Percentiles rank a stretch among this genome's conserved stretches.
These are phyloP conservation scores for Clonostachys rosea DNA, from an alignment of 2,329 filamentous ascomycete species.

Conservation along the genomic window DNA sequence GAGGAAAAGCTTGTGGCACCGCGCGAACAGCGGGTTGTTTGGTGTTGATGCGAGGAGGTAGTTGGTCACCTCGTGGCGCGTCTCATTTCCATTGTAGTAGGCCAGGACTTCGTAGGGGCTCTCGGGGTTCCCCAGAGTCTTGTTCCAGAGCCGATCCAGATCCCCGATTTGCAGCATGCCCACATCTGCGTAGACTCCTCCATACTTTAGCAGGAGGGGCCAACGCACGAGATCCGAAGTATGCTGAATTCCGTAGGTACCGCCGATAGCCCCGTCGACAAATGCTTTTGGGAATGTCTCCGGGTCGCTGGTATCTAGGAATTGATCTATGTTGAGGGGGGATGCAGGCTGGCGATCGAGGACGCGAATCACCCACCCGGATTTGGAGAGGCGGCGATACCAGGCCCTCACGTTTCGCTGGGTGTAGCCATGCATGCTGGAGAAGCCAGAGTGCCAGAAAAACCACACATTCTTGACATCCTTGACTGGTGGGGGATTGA, in stretches of 20 bases:
- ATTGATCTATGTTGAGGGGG: constrained; percentile 40
- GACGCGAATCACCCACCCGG: constrained; percentile 49
- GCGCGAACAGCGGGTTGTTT: constrained; percentile 39
- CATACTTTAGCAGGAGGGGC: constrained; percentile 50
- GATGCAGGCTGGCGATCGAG: constrained; percentile 38
- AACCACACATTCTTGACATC: constrained; percentile 52
- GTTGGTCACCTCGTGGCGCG: constrained; percentile 34
- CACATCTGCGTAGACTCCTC: constrained; percentile 54
- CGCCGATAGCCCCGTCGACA: constrained; percentile 37
- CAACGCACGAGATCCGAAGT: constrained; percentile 54
- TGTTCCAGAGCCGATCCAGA: constrained; percentile 45
- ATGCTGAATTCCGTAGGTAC: constrained; percentile 46
- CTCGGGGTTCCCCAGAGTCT: constrained; percentile 36
- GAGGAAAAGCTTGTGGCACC: constrained; percentile 43
- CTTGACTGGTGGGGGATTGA: constrained; percentile 28
- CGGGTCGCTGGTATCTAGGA: constrained; percentile 37
- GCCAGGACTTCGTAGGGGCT: constrained; percentile 42
- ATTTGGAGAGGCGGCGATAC: constrained; percentile 43
- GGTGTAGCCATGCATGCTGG: constrained; percentile 42
- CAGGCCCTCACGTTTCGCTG: constrained; percentile 48
- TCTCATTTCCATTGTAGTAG: constrained; percentile 31
- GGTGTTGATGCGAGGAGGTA: constrained; percentile 37
- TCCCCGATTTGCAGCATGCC: constrained; percentile 54
- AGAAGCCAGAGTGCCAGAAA: constrained; percentile 50
- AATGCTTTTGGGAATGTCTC: constrained; percentile 44